A percentile compares a stretch with the other conserved stretches of the same genome.
These are phyloP conservation scores for Hymenoscyphus scutula DNA, from an alignment of 2,329 filamentous ascomycete species.

Conservation along the genomic window DNA sequence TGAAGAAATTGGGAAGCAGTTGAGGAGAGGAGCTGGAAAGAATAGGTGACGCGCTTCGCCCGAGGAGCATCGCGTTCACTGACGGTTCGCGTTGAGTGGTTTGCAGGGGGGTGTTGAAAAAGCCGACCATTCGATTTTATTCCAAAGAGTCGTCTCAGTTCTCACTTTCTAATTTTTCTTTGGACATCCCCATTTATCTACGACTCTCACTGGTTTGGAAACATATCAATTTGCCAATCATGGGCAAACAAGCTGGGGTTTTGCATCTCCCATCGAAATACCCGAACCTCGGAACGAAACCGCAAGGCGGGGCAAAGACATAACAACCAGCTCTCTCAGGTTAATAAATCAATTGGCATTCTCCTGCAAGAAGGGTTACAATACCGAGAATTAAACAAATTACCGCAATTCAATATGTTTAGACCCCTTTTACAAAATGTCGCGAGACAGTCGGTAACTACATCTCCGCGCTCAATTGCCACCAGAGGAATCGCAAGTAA, in stretches of 20 bases:
- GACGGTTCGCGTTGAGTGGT: slow-evolving; percentile 24
- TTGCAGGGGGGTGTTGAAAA: slow-evolving; percentile 5
- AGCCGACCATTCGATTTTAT: background rate
- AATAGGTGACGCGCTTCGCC: slow-evolving; percentile 25
- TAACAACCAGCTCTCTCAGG: background rate
- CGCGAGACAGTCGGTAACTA: slow-evolving; percentile 27
- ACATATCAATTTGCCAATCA: background rate
- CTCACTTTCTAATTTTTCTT: background rate
- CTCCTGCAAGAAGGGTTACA: background rate
- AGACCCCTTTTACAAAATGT: slow-evolving; percentile 29
- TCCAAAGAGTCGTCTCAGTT: background rate
- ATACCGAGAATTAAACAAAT: background rate
- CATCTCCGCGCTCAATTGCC: slow-evolving; percentile 19
- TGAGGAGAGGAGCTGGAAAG: slow-evolving; percentile 1
- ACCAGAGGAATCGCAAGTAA: slow-evolving; percentile 32
- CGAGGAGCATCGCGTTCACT: slow-evolving; percentile 18
- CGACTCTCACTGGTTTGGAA: background rate
- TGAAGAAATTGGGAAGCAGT: background rate
- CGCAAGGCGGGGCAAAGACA: background rate
- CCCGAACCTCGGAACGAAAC: slow-evolving; percentile 3
- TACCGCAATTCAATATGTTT: slow-evolving; percentile 29
- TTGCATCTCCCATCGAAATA: background rate
- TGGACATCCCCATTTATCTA: background rate
- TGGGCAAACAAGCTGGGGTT: background rate
- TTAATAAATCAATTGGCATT: background rate